phyloP scores from a whole-genome alignment of 2,329 filamentous ascomycete species.

The Colletotrichum cuscutae region DNA sequence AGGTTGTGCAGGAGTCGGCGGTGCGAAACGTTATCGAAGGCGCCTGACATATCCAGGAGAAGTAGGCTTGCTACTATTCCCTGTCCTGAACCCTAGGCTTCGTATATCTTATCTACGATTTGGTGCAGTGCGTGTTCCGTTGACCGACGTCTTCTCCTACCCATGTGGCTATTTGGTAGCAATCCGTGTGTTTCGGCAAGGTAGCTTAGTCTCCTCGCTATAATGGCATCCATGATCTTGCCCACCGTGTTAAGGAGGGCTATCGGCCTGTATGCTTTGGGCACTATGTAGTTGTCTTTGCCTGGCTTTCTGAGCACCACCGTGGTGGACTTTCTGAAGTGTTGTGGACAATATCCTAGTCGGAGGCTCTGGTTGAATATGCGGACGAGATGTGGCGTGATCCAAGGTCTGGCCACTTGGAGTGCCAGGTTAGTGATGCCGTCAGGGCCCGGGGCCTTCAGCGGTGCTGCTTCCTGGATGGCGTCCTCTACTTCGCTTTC shows the following conservation, averaged over 20 bases:
- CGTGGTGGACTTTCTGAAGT: too few relatives aligned
- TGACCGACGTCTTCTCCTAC: constrained; percentile 22
- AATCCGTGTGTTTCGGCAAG: constrained; percentile 16
- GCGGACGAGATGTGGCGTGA: constrained; percentile 27
- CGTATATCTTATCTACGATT: constrained; percentile 31
- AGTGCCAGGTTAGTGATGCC: constrained; percentile 37
- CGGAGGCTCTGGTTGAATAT: not conserved
- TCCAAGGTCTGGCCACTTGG: constrained; percentile 30
- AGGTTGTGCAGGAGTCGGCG: constrained; percentile 35
- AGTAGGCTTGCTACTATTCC: constrained; percentile 32
- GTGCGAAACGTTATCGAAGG: constrained; percentile 34
- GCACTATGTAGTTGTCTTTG: constrained; percentile 36
- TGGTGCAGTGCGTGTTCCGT: constrained; percentile 33
- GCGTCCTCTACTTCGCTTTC: constrained; percentile 6
- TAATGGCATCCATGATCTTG: constrained; percentile 30
- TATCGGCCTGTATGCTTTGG: constrained; percentile 37
- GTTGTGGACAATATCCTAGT: too few relatives aligned
- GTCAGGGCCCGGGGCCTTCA: constrained; percentile 37
- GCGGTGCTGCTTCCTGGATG: constrained; percentile 33
- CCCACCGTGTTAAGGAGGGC: constrained; percentile 29
- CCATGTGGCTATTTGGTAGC: constrained; percentile 17
- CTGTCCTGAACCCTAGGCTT: constrained; percentile 13
- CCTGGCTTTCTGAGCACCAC: too few relatives aligned
- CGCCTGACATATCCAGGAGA: constrained; percentile 34
- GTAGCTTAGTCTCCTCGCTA: constrained; percentile 30